Conservation (phyloP, 2,329 filamentous ascomycete genomes). For the Trichoderma polysporum region DNA sequence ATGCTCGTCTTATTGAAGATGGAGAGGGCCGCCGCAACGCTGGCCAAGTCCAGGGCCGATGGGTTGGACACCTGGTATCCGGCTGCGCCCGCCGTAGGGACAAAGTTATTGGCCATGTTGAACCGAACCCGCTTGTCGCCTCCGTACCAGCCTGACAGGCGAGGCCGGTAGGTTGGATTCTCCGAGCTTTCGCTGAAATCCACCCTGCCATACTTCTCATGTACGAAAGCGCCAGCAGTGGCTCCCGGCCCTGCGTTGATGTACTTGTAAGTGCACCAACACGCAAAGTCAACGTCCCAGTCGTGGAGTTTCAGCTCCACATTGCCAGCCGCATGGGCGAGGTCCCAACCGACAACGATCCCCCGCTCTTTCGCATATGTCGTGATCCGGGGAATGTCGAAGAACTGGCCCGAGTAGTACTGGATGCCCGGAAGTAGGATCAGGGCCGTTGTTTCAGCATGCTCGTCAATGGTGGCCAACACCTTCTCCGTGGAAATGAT, state of each 20-base stretch:
- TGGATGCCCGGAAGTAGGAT: slow-evolving; percentile 84
- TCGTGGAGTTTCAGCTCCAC: slow-evolving; percentile 77
- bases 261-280: slow-evolving; percentile 95
- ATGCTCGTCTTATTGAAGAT: slow-evolving; percentile 74
- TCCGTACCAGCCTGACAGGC: slow-evolving; percentile 85
- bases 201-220: slow-evolving; percentile 68
- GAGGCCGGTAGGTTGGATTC: slow-evolving; percentile 53
- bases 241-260: slow-evolving; percentile 81
- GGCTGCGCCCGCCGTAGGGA: slow-evolving; percentile 72
- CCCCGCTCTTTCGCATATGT: slow-evolving; percentile 69
- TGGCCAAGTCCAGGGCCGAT: slow-evolving; percentile 74
- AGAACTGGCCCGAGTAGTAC: slow-evolving; percentile 87
- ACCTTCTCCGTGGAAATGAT: slow-evolving; percentile 71
- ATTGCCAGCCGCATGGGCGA: slow-evolving; percentile 84
- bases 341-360: slow-evolving; percentile 80
- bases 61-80: slow-evolving; percentile 85
- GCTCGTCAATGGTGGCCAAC: slow-evolving; percentile 68
- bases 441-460: slow-evolving; percentile 71
- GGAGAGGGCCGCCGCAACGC: slow-evolving; percentile 69
- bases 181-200: slow-evolving; percentile 38
- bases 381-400: slow-evolving; percentile 81
- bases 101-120: slow-evolving; percentile 78
- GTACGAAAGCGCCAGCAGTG: slow-evolving; percentile 79
- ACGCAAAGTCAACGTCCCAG: slow-evolving; percentile 89
- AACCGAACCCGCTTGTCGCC: slow-evolving; percentile 75